Conservation (phyloP, 2,329 filamentous ascomycete genomes). For the Penicillium sp. region DNA sequence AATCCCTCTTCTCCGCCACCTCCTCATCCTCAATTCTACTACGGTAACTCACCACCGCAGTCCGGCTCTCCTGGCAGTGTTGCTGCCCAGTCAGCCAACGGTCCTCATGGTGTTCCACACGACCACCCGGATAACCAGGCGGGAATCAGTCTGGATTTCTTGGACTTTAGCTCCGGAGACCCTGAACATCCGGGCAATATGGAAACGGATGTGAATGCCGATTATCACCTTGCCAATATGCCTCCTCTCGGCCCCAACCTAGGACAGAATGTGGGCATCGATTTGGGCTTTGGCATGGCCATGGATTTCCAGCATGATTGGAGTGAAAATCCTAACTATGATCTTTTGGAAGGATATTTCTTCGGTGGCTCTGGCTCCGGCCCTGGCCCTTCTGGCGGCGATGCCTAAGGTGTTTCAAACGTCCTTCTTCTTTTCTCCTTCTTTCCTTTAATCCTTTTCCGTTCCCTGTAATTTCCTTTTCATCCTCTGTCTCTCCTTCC, state of each 20-base stretch:
- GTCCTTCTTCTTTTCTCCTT: constrained; percentile 3
- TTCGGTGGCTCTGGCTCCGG: constrained; percentile 53
- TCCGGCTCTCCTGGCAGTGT: constrained; percentile 36
- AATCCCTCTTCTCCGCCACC: constrained; percentile 38
- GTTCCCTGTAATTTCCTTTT: not conserved
- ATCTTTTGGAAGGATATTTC: constrained; percentile 61
- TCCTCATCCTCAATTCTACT: constrained; percentile 37
- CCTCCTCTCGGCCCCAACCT: constrained; percentile 34
- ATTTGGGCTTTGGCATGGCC: constrained; percentile 51
- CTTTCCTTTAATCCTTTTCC: constrained; percentile 6
- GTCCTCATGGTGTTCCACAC: constrained; percentile 26
- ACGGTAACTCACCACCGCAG: constrained; percentile 39
- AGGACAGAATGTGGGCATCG: constrained; percentile 47
- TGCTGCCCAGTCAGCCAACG: constrained; percentile 28
- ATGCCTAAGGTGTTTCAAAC: constrained; percentile 11
- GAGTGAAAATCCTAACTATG: constrained; percentile 52
- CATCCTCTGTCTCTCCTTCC: not conserved
- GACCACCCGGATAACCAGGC: constrained; percentile 26
- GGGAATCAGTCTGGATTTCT: constrained; percentile 58
- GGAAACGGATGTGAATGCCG: constrained; percentile 34
- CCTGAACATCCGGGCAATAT: constrained; percentile 29
- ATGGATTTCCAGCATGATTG: constrained; percentile 54
- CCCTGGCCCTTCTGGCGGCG: constrained; percentile 30
- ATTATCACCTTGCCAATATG: constrained; percentile 34
- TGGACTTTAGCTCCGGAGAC: constrained; percentile 53